Evolutionary conservation across 2,329 filamentous ascomycete genomes (phyloP), one percentile per base, ranked within the genome.

Genomic region (Periconia sp.): DNA sequence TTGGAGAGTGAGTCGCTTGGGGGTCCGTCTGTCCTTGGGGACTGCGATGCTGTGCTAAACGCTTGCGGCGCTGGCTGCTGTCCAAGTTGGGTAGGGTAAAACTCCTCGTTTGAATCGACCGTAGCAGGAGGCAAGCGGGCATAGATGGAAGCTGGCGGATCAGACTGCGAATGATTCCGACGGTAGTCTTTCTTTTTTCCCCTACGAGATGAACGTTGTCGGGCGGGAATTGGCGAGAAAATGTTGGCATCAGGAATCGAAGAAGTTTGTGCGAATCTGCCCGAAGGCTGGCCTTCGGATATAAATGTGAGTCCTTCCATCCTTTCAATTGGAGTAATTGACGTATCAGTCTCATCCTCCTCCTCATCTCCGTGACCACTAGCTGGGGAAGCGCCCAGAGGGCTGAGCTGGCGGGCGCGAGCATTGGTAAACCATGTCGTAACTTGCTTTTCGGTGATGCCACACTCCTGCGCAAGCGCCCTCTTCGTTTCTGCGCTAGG

Each of bases 171-270:
- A 20, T 57, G 61, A 48, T 52, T 58, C 17, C 60, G 63, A 7
- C 69, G 55, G 47, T 72, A 73, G 43, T 68, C 61, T 48, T 73
- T 73, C 64, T 73, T 73, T 59, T 72, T 73, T n/a, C 70, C 70
- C 37, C 68, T 58, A 41, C 70, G 60, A 1, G 65, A 65, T 7
- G 59, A 20, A 11, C 46, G 52, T 10, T 49, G 27, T 2, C 45
- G 45, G 3, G 46, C 13, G 8, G 55, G 50, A 11, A 48, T 44
- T 1, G 46, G 14, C 17, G 52, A 53, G 46, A 41, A 49, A 2
- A 37, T 48, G 50, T 56, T 51, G 52, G 45, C n/a, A 6, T 23
- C 47, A 47, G 53, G 41, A 19, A 61, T 52, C 0, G 60, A 59
- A 15, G 52, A 48, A 18, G 58, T 52, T 6, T 51, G 47, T 15